These are phyloP conservation scores for Rhododendron mucronatum DNA, from an alignment of 148 eudicot species.

Conservation along the genomic window DNA sequence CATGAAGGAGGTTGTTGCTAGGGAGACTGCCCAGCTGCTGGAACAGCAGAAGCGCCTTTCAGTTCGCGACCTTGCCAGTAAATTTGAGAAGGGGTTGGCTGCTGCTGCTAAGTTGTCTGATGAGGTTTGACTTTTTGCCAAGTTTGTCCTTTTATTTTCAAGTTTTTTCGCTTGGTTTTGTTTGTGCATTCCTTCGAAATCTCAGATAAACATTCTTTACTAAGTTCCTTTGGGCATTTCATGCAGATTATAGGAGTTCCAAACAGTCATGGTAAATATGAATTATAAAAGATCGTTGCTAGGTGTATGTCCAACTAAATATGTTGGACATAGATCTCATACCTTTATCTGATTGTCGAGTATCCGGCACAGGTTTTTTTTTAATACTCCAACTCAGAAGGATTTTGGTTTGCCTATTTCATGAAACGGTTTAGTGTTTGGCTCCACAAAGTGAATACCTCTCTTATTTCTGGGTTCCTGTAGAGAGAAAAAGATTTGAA, in stretches of 20 bases:
- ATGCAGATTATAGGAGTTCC: neutral
- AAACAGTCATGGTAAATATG: neutral
- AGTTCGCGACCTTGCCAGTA: conserved; percentile 94
- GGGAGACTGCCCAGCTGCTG: conserved; percentile 84
- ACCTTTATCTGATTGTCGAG: too few relatives aligned
- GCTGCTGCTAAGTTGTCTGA: conserved; percentile 94
- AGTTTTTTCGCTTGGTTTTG: neutral
- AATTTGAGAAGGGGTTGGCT: conserved; percentile 95
- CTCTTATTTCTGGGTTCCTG: neutral
- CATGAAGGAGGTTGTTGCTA: conserved; percentile 85
- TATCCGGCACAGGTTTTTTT: too few relatives aligned
- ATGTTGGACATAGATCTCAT: neutral
- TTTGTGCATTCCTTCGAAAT: neutral
- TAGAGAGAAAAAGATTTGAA: neutral
- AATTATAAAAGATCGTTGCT: neutral
- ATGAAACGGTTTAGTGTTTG: neutral
- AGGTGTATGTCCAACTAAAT: neutral
- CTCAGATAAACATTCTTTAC: neutral
- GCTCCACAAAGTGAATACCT: neutral
- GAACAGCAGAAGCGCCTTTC: conserved; percentile 93
- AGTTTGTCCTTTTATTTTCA: neutral
- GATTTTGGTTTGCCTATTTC: too few relatives aligned
- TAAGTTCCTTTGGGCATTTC: neutral
- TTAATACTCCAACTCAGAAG: too few relatives aligned
- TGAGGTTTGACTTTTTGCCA: conserved; percentile 50